These are phyloP conservation scores for Lactarius pseudohatsudake DNA, from an alignment of 768 basidiomycete species.

Conservation along the genomic window DNA sequence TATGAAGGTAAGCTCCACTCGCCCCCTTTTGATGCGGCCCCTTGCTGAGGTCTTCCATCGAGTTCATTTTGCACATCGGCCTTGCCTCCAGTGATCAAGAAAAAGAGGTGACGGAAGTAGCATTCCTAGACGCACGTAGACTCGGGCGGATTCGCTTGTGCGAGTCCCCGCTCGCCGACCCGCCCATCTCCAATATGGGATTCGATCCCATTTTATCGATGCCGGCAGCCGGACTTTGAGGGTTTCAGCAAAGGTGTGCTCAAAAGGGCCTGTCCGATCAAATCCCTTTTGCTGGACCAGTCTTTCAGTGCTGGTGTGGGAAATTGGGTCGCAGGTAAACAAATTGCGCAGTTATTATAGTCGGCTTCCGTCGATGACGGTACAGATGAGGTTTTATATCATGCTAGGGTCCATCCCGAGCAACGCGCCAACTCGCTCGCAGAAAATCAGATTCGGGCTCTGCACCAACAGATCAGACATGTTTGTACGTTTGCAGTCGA, in stretches of 20 bases:
- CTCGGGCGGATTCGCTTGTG: slow-evolving; percentile 70
- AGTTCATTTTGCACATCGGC: slow-evolving; percentile 64
- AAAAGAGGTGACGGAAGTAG: slow-evolving; percentile 47
- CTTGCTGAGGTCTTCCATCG: neutral
- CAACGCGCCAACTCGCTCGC: slow-evolving; percentile 58
- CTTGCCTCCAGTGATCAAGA: slow-evolving; percentile 30
- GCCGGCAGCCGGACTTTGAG: slow-evolving; percentile 53
- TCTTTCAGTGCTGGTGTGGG: slow-evolving; percentile 80
- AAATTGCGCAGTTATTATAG: neutral
- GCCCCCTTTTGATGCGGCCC: neutral
- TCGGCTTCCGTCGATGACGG: neutral
- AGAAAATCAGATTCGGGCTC: slow-evolving; percentile 45
- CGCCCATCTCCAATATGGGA: slow-evolving; percentile 69
- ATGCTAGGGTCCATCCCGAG: slow-evolving; percentile 71
- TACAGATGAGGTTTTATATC: slow-evolving; percentile 71
- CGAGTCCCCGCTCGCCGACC: slow-evolving; percentile 54
- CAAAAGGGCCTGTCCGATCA: slow-evolving; percentile 64
- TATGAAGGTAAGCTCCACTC: slow-evolving; percentile 49
- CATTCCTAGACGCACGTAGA: slow-evolving; percentile 71
- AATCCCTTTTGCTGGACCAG: slow-evolving; percentile 76
- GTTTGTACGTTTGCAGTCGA: slow-evolving; percentile 63
- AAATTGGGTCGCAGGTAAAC: slow-evolving; percentile 77
- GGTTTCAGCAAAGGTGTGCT: slow-evolving; percentile 49
- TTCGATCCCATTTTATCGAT: slow-evolving; percentile 77
- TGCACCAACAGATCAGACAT: slow-evolving; percentile 53